Base-by-base conservation (phyloP, 1,284 basidiomycete species). In the Rhodotorula sp. region DNA sequence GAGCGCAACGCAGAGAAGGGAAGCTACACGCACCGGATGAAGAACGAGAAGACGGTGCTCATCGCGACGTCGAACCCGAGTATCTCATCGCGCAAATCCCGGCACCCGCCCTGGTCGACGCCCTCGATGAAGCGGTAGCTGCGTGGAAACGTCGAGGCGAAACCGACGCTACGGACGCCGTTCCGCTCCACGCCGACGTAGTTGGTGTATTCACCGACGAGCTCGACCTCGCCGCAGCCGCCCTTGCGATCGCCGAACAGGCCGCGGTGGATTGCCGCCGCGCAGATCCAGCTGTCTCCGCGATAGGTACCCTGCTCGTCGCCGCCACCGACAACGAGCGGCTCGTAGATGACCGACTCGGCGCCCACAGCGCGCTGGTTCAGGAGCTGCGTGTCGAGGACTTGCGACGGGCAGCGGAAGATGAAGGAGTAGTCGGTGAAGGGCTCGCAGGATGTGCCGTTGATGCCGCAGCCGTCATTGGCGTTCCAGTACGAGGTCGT, bases 211-310 rank as follows among this genome's bases (percentile, higher is more conserved):
- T 89, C 89, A 56, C 90, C 90, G 22, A 87, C 81, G 21, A 92
- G 84, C 51, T 87, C 84, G 36, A 92, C 79, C 21, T 87, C 84
- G n/a, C 86, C 90, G 77, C 92, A 95, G 21, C 92, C 92, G 3
- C 93, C 92, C 72, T 82, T 85, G 1, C 83, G 83, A 75, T 89
- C 83, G 67, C 84, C 63, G 41, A 79, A 78, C 22, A 79, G 62
- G 17, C 77, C 77, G 17, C 67, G 74, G 83, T 92, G 91, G 48
- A 89, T 85, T n/a, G 92, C 92, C 55, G 92, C 88, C 50, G 91
- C 87, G 80, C 93, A 95, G 48, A 94, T 86, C 80, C 94, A 95
- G 63, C 85, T 89, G 80, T 95, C 93, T 1, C 88, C 91, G 77
- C 93, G 85, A 78, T 94, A 94, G 6, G 91, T 91, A 39, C 80